These are phyloP conservation scores for Botrytis paeoniae DNA, from an alignment of 2,329 filamentous ascomycete species.

Conservation along the genomic window DNA sequence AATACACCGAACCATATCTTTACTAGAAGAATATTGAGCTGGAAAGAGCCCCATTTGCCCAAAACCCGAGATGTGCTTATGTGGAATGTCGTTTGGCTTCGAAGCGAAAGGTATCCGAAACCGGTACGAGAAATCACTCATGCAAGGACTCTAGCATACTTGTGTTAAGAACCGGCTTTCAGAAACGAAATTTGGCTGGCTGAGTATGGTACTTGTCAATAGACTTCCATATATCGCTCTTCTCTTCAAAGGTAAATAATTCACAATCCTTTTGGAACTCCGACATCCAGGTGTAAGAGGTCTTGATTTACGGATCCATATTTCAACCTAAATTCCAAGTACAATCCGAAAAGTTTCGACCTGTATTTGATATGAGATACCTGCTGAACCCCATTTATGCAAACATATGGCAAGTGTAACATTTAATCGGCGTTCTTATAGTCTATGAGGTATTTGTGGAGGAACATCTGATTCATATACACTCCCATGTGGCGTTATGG, in stretches of 20 bases:
- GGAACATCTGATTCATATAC: background rate
- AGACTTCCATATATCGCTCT: background rate
- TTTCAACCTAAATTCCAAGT: conserved; percentile 1
- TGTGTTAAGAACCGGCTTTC: conserved; percentile 60
- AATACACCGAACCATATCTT: background rate
- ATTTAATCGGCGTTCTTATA: background rate
- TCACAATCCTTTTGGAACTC: conserved; percentile 28
- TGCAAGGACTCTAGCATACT: conserved; percentile 61
- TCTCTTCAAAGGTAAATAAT: background rate
- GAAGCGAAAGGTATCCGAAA: conserved; percentile 41
- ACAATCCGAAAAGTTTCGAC: conserved; percentile 21
- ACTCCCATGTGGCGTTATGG: background rate
- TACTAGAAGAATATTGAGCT: background rate
- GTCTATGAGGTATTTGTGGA: background rate
- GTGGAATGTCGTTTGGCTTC: conserved; percentile 66
- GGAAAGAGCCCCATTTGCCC: conserved; percentile 62
- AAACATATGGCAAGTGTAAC: background rate
- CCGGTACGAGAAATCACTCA: background rate
- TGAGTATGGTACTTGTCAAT: background rate
- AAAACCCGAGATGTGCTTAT: conserved; percentile 50
- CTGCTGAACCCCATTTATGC: background rate
- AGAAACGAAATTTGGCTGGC: background rate
- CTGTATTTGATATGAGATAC: background rate
- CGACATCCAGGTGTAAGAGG: conserved; percentile 25
- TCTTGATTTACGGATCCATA: conserved; percentile 28